phyloP scores from a whole-genome alignment of 23 red algal genomes.

The Gracilaria caudata region DNA sequence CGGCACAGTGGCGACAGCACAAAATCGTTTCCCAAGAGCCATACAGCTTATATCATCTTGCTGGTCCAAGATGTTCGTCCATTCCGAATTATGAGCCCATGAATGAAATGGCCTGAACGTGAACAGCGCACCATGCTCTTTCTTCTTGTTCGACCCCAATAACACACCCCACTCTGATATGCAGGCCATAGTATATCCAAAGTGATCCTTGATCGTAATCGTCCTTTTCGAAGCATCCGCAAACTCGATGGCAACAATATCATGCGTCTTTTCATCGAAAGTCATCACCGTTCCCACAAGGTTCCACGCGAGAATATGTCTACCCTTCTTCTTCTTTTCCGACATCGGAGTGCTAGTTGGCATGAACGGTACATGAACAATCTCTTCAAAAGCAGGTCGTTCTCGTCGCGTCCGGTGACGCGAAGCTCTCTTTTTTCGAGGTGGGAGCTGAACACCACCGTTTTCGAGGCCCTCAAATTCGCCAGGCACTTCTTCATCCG shows the following conservation, averaged over 20 bases:
- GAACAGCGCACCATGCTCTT: constrained; percentile 63
- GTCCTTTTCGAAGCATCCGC: constrained; percentile 53
- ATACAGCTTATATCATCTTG: constrained; percentile 57
- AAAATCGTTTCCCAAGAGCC: constrained; percentile 79
- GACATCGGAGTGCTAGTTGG: constrained; percentile 62
- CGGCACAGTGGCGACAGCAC: constrained; percentile 51
- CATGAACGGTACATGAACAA: constrained; percentile 67
- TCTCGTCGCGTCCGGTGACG: background rate
- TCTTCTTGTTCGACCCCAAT: constrained; percentile 56
- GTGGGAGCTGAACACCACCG: constrained; percentile 43
- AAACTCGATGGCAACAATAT: constrained; percentile 79
- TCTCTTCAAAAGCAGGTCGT: background rate
- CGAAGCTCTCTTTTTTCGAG: background rate
- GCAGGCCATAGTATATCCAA: constrained; percentile 70
- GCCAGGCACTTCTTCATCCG: constrained; percentile 56
- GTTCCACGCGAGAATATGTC: constrained; percentile 76
- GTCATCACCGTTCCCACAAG: constrained; percentile 60
- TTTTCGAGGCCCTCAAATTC: constrained; percentile 58
- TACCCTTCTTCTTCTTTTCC: constrained; percentile 20
- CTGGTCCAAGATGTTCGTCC: constrained; percentile 54
- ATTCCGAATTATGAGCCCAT: constrained; percentile 85
- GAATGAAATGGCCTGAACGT: constrained; percentile 73
- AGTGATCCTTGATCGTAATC: constrained; percentile 85
- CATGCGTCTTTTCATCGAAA: constrained; percentile 73
- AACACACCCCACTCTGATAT: constrained; percentile 68